These are phyloP conservation scores for Tulasnella sp. DNA, from an alignment of 768 basidiomycete species.

Conservation along the genomic window DNA sequence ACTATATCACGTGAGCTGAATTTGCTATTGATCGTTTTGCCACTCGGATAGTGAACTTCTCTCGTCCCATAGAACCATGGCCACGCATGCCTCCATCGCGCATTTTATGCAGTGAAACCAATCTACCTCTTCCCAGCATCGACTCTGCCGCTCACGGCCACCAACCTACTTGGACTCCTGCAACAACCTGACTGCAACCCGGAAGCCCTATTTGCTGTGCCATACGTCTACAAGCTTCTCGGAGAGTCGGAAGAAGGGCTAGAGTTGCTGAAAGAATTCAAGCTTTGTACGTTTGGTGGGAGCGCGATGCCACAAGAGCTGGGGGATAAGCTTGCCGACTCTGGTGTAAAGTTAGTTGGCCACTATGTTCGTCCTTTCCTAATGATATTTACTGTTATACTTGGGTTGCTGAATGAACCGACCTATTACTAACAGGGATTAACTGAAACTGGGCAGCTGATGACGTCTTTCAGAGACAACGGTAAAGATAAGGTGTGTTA, in stretches of 20 bases:
- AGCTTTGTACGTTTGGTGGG: slow-evolving; percentile 43
- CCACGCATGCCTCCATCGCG: slow-evolving; percentile 33
- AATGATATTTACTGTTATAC: not conserved
- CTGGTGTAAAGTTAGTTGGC: slow-evolving; percentile 41
- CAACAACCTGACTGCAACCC: slow-evolving; percentile 27
- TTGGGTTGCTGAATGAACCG: not conserved
- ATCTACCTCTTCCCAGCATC: slow-evolving; percentile 36
- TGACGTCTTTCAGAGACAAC: slow-evolving; percentile 41
- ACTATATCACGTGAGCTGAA: slow-evolving; percentile 36
- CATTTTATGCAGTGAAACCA: slow-evolving; percentile 32
- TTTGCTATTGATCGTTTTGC: slow-evolving; percentile 18
- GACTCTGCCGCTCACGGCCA: slow-evolving; percentile 37
- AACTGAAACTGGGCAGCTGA: slow-evolving; percentile 31
- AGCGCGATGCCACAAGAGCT: slow-evolving; percentile 45
- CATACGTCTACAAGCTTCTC: slow-evolving; percentile 36
- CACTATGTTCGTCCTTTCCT: slow-evolving; percentile 33
- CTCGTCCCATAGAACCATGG: slow-evolving; percentile 20
- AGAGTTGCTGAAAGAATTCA: slow-evolving; percentile 33
- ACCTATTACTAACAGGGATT: not conserved
- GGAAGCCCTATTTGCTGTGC: slow-evolving; percentile 21
- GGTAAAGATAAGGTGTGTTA: slow-evolving; percentile 46
- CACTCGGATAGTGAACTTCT: too few species aligned
- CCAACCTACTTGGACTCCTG: slow-evolving; percentile 35
- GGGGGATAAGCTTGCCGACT: slow-evolving; percentile 38
- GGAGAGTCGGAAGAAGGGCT: slow-evolving; percentile 40